Conservation (phyloP, 2,329 filamentous ascomycete species). For the Fusarium ambrosium region DNA sequence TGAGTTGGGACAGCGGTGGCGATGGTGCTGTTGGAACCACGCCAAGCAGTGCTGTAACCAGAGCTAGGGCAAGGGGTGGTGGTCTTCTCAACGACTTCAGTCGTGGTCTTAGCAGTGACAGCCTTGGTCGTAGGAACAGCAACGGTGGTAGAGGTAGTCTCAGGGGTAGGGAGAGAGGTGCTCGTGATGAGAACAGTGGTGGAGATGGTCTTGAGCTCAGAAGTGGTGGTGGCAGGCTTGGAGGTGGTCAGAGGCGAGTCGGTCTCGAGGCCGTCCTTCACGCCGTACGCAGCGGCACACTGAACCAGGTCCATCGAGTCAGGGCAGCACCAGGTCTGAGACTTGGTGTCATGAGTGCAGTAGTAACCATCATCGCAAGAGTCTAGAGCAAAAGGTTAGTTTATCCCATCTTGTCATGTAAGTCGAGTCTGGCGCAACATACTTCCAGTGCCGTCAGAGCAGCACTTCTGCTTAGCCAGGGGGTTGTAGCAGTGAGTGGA, state of each 20-base stretch:
- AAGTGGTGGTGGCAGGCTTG: conserved; percentile 40
- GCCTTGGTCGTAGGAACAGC: conserved; percentile 46
- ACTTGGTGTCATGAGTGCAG: conserved; percentile 67
- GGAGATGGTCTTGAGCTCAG: conserved; percentile 43
- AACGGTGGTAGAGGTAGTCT: conserved; percentile 27
- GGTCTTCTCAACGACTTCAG: conserved; percentile 41
- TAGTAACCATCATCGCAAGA: conserved; percentile 73
- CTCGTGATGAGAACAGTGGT: conserved; percentile 46
- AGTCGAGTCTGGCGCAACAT: conserved; percentile 49
- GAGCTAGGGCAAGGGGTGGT: conserved; percentile 46
- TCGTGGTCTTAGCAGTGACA: conserved; percentile 36
- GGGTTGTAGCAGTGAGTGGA: conserved; percentile 72
- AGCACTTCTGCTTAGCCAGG: conserved; percentile 66
- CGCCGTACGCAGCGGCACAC: conserved; percentile 67
- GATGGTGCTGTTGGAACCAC: conserved; percentile 52
- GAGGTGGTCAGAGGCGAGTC: conserved; percentile 49
- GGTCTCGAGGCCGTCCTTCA: conserved; percentile 61
- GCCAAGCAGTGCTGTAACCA: conserved; percentile 48
- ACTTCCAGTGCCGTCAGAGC: conserved; percentile 69
- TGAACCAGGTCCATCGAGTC: conserved; percentile 65
- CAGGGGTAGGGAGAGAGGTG: conserved; percentile 32
- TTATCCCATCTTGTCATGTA: background rate
- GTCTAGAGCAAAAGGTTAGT: conserved; percentile 56
- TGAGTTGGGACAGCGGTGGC: conserved; percentile 44
- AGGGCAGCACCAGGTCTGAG: conserved; percentile 72